phyloP scores from a whole-genome alignment of 2,329 filamentous ascomycete genomes.

The Neonectria hederae region DNA sequence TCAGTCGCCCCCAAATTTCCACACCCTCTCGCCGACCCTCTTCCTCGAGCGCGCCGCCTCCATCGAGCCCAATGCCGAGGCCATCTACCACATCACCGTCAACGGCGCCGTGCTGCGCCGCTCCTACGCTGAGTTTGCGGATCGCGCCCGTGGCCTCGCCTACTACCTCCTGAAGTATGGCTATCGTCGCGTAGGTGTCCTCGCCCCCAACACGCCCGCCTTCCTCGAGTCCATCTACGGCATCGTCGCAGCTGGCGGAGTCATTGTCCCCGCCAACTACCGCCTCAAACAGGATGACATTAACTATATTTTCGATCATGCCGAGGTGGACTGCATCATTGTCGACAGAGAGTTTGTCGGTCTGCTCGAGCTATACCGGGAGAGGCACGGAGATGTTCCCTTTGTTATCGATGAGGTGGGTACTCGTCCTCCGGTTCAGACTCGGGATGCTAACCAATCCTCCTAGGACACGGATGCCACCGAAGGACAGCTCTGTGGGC shows the following conservation, averaged over 20 bases:
- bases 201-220: constrained; percentile 92
- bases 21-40: constrained; percentile 85
- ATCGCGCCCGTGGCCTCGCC: constrained; percentile 86
- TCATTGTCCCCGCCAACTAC: constrained; percentile 75
- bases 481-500: constrained; percentile 77
- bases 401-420: constrained; percentile 76
- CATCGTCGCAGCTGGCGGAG: constrained; percentile 80
- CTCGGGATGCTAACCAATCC: constrained; percentile 21
- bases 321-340: constrained; percentile 86
- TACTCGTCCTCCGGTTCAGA: neutral
- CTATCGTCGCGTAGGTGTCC: constrained; percentile 81
- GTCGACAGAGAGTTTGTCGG: constrained; percentile 82
- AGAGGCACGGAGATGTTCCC: constrained; percentile 68
- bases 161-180: constrained; percentile 84
- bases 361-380: constrained; percentile 74
- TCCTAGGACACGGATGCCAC: constrained; percentile 79
- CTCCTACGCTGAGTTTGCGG: constrained; percentile 82
- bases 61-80: constrained; percentile 87
- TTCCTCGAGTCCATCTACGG: constrained; percentile 93
- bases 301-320: constrained; percentile 87
- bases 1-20: constrained; percentile 67
- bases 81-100: constrained; percentile 85
- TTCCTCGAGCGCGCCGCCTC: constrained; percentile 86
- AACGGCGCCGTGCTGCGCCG: constrained; percentile 79
- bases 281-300: constrained; percentile 84